These are phyloP conservation scores for Rubia occidens DNA, from an alignment of 305 asterid species.

Conservation along the genomic window DNA sequence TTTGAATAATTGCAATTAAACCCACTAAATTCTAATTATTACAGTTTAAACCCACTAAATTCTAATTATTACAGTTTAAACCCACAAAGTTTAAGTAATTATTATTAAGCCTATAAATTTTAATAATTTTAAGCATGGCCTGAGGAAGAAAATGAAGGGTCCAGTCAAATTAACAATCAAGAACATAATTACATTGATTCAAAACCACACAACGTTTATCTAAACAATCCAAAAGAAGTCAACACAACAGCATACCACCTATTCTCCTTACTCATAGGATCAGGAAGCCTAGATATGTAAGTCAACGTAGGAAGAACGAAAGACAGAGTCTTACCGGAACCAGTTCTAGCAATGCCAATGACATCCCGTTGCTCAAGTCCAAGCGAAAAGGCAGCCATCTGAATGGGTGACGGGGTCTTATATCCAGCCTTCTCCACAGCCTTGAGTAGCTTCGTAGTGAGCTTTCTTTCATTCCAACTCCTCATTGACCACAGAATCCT, in stretches of 20 bases:
- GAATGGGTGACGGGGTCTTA: slow-evolving; percentile 68
- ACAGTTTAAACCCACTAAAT: no score
- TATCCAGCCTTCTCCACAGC: slow-evolving; percentile 76
- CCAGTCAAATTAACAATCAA: slow-evolving; percentile 25
- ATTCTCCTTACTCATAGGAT: slow-evolving; percentile 52
- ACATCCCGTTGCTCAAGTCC: slow-evolving; percentile 82
- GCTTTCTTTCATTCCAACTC: slow-evolving; percentile 70
- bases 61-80: no score
- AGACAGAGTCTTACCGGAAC: slow-evolving; percentile 90
- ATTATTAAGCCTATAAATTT: no score
- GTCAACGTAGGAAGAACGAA: slow-evolving; percentile 85
- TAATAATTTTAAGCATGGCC: no score
- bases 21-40: no score
- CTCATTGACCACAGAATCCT: slow-evolving; percentile 85
- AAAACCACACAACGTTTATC: slow-evolving; percentile 70
- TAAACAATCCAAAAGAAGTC: slow-evolving; percentile 51
- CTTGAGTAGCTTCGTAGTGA: slow-evolving; percentile 49
- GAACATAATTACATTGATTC: slow-evolving; percentile 83
- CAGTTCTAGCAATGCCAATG: slow-evolving; percentile 75
- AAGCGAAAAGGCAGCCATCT: slow-evolving; percentile 83
- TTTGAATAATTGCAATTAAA: no score
- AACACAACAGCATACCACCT: slow-evolving; percentile 81
- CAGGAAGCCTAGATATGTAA: slow-evolving; percentile 67
- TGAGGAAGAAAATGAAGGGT: no score
- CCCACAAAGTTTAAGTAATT: no score